Conservation (phyloP, 1,139 yeast genomes). For the Saccharomyces hybrid region DNA sequence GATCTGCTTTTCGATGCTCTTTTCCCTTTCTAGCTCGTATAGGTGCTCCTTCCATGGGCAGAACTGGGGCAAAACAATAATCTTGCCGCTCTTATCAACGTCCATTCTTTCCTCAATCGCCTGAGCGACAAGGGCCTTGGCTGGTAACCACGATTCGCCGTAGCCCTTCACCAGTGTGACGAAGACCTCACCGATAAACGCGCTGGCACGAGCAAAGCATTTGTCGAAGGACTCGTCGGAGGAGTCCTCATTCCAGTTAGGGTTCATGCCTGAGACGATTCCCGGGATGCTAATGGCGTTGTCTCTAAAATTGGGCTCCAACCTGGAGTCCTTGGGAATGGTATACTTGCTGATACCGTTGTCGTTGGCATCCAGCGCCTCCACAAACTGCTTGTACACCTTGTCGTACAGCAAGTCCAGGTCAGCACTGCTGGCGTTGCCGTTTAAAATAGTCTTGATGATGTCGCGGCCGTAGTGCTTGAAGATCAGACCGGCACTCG, state of each 20-base stretch:
- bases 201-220: conserved; percentile 63
- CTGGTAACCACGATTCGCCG: conserved; percentile 92
- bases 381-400: conserved; percentile 78
- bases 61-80: conserved; percentile 61
- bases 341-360: conserved; percentile 81
- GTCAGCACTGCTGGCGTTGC: conserved; percentile 34
- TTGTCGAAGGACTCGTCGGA: conserved; percentile 61
- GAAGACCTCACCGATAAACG: conserved; percentile 77
- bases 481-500: conserved; percentile 93
- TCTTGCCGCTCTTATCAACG: conserved; percentile 58
- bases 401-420: conserved; percentile 62
- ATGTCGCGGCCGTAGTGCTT: conserved; percentile 88
- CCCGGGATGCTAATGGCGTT: conserved; percentile 68
- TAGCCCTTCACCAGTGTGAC: conserved; percentile 57
- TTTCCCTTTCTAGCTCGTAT: conserved; percentile 62
- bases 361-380: conserved; percentile 91
- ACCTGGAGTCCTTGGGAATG: conserved; percentile 34
- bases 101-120: conserved; percentile 53
- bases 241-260: conserved; percentile 66
- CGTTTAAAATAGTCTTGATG: conserved; percentile 38
- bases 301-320: conserved; percentile 45
- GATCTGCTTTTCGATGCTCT: conserved; percentile 38
- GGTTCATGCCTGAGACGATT: conserved; percentile 70
- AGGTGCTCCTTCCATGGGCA: conserved; percentile 96
- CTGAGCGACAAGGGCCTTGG: conserved; percentile 62